phyloP scores from a whole-genome alignment of 2,329 filamentous ascomycete genomes.

The Uncinocarpus reesii region DNA sequence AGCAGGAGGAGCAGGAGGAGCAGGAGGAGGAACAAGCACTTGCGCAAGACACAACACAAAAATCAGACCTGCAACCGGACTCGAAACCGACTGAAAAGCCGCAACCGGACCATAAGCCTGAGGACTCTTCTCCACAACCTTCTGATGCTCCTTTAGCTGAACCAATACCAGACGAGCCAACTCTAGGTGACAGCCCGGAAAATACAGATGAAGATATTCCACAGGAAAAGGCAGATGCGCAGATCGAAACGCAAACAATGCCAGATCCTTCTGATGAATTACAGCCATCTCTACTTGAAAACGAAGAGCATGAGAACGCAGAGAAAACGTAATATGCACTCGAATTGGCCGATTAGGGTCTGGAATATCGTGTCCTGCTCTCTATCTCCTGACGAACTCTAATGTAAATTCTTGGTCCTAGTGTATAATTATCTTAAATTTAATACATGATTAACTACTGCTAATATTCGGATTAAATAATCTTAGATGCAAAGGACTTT shows the following conservation, averaged over 20 bases:
- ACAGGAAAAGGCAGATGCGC: background rate
- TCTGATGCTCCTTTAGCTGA: background rate
- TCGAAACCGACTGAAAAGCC: background rate
- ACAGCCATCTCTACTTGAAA: background rate
- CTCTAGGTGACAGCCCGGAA: background rate
- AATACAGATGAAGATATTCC: background rate
- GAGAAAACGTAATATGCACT: conserved; percentile 4
- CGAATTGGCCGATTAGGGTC: no score
- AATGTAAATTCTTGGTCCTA: conserved; percentile 2
- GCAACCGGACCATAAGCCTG: background rate
- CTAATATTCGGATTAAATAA: background rate
- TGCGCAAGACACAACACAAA: background rate
- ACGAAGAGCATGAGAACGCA: background rate
- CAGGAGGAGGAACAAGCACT: background rate
- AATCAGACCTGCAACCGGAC: background rate
- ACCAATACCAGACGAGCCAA: background rate
- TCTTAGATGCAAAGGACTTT: no score
- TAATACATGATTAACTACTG: background rate
- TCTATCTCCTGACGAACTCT: background rate
- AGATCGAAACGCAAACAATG: background rate
- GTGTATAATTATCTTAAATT: conserved; percentile 7
- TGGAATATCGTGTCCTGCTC: no score
- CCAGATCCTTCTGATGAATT: background rate
- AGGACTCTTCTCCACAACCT: background rate
- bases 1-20: no score